These are phyloP conservation scores for Hypoxylon fuscum DNA, from an alignment of 495 filamentous ascomycete genomes.

Conservation along the genomic window DNA sequence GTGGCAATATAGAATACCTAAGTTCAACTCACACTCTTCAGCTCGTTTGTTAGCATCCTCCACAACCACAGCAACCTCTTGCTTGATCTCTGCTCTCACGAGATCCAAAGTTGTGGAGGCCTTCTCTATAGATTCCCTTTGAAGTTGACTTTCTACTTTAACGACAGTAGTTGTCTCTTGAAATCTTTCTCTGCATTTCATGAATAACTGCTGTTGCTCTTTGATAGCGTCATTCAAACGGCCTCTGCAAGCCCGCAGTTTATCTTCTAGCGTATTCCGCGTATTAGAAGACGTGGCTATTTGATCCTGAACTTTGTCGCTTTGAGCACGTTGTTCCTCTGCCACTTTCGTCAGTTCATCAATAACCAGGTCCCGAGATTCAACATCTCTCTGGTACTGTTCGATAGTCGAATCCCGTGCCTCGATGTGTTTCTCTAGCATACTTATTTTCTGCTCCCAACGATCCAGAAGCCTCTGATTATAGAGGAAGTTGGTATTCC, in stretches of 20 bases:
- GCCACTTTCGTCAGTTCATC: conserved; percentile 30
- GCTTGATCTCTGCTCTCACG: conserved; percentile 42
- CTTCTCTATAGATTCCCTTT: conserved; percentile 35
- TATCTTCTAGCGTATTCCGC: conserved; percentile 41
- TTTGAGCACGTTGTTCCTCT: conserved; percentile 33
- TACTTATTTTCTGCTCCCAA: conserved; percentile 36
- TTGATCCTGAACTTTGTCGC: conserved; percentile 33
- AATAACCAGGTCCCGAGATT: conserved; percentile 35
- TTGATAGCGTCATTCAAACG: conserved; percentile 48
- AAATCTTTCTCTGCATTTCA: conserved; percentile 41
- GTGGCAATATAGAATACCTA: neutral
- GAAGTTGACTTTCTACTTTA: conserved; percentile 25
- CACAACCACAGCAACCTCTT: conserved; percentile 43
- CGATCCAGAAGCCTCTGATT: conserved; percentile 32
- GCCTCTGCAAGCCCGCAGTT: conserved; percentile 39
- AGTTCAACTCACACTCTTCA: conserved; percentile 38
- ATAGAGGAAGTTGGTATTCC: conserved; percentile 32
- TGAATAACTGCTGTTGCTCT: conserved; percentile 52
- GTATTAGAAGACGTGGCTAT: conserved; percentile 29
- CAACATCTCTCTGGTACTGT: conserved; percentile 31
- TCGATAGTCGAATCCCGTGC: conserved; percentile 30
- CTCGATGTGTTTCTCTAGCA: conserved; percentile 36
- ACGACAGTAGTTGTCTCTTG: conserved; percentile 39
- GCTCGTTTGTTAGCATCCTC: conserved; percentile 39
- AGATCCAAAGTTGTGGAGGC: conserved; percentile 43